Base-by-base conservation (phyloP, 371 early-diverging fungal genomes). In the Capillidium heterosporum region DNA sequence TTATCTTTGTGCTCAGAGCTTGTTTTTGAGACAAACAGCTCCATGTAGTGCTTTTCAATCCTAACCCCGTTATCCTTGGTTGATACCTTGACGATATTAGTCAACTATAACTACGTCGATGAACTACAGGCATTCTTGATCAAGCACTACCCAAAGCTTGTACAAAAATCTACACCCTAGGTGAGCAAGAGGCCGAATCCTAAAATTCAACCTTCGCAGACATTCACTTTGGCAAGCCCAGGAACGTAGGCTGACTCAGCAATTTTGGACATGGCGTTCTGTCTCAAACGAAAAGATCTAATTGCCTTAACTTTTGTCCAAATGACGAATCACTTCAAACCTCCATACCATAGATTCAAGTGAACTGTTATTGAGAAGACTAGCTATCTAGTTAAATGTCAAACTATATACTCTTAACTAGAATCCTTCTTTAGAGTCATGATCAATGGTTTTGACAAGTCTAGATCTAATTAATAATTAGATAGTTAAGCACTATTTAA, bases 381-480 rank as follows among this genome's bases (percentile, higher is more conserved):
- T 17, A 29, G n/a, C 8, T 53, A 53, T 40, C 15, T 32, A 39
- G 39, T 17, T 2, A 5, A 24, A 21, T 2, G 35, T 53, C 4
- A 39, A 5, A 11, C 35, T 15, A n/a, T 8, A 7, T n/a, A 53
- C 8, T 11, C 11, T 13, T 19, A 27, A 13, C 26, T 53, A 24
- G 15, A n/a, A 13, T 32, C 29, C 4, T 21, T 53, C 26, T 53
- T 27, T 24, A 3, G 31, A 3, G n/a, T 10, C 8, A 10, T 29
- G 3, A 31, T 53, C 26, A 53, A 53, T 23, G 53, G 53, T 2
- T 53, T 53, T 35, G 31, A 31, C 7, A 53, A 39, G 53, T 53
- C 29, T 7, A 7, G 13, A 4, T 35, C 13, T 35, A 35, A 7
- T 7, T 35, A 35, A 7, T 7, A 7, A 27, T 11, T 24, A 5